Percentiles rank a stretch among this genome's conserved stretches.
phyloP scores from a whole-genome alignment of 768 basidiomycete species.

The Floccularia luteovirens region DNA sequence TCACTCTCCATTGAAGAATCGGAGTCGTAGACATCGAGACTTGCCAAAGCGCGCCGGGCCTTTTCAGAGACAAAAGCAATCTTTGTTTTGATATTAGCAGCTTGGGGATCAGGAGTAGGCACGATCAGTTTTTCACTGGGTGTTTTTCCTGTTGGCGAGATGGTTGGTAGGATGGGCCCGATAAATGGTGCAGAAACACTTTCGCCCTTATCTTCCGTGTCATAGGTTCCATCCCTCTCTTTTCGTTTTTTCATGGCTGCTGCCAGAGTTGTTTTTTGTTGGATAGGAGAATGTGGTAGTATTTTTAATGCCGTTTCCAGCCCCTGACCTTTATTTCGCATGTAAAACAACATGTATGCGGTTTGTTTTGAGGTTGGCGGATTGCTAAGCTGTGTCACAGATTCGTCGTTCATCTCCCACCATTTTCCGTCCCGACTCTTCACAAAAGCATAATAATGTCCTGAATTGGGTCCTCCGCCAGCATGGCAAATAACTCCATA shows the following conservation, averaged over 20 bases:
- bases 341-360: constrained; percentile 93
- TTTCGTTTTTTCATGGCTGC: constrained; percentile 44
- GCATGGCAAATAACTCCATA: constrained; percentile 93
- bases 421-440: constrained; percentile 64
- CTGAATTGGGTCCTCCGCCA: constrained; percentile 88
- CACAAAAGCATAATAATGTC: constrained; percentile 90
- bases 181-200: constrained; percentile 49
- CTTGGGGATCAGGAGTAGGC: constrained; percentile 21
- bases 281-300: constrained; percentile 11
- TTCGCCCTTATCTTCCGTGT: constrained; percentile 41
- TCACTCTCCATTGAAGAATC: too few species aligned
- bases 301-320: constrained; percentile 54
- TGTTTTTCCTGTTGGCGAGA: constrained; percentile 19
- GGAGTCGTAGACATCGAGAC: constrained; percentile 20
- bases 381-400: constrained; percentile 35
- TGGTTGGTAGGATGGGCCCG: constrained; percentile 60
- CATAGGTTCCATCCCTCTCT: constrained; percentile 30
- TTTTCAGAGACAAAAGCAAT: constrained; percentile 16
- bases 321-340: constrained; percentile 70
- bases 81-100: constrained; percentile 20
- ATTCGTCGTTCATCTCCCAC: constrained; percentile 94
- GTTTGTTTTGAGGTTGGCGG: constrained; percentile 60
- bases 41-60: constrained; percentile 15
- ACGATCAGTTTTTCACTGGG: constrained; percentile 12
- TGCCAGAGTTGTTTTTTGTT: constrained; percentile 31